phyloP scores from a whole-genome alignment of 441 rosid genomes.

The Lepidium campestre region DNA sequence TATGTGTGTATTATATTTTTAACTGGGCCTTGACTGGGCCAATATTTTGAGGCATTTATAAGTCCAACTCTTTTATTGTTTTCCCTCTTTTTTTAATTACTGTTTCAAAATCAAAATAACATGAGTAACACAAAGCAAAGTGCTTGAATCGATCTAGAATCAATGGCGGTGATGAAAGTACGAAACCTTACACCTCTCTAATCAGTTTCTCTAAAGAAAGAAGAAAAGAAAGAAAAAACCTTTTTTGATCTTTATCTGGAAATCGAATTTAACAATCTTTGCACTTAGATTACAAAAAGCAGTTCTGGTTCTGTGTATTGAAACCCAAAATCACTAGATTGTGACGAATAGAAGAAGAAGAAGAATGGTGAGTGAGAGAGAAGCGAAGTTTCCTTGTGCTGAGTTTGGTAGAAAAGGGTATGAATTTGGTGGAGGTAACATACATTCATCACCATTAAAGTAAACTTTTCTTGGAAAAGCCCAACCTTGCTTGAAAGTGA shows the following conservation, averaged over 20 bases:
- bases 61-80: too few relatives aligned
- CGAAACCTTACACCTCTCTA: neutral
- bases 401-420: slow-evolving; percentile 80
- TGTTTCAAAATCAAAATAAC: too few relatives aligned
- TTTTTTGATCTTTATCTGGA: neutral
- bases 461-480: slow-evolving; percentile 47
- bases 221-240: neutral
- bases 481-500: slow-evolving; percentile 53
- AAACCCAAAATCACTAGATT: slow-evolving; percentile 27
- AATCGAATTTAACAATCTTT: neutral
- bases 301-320: neutral
- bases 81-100: too few relatives aligned
- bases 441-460: slow-evolving; percentile 45
- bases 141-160: neutral
- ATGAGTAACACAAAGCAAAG: too few relatives aligned
- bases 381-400: slow-evolving; percentile 25
- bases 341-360: slow-evolving; percentile 23
- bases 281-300: neutral
- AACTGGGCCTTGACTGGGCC: neutral
- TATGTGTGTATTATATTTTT: neutral
- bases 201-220: neutral
- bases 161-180: neutral
- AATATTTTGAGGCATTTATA: neutral
- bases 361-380: slow-evolving; percentile 31
- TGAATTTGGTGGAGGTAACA: slow-evolving; percentile 77